Percentiles rank a stretch among this genome's conserved stretches.
Conservation (phyloP, 148 eudicot species). For the Amaranthus cruentus region DNA sequence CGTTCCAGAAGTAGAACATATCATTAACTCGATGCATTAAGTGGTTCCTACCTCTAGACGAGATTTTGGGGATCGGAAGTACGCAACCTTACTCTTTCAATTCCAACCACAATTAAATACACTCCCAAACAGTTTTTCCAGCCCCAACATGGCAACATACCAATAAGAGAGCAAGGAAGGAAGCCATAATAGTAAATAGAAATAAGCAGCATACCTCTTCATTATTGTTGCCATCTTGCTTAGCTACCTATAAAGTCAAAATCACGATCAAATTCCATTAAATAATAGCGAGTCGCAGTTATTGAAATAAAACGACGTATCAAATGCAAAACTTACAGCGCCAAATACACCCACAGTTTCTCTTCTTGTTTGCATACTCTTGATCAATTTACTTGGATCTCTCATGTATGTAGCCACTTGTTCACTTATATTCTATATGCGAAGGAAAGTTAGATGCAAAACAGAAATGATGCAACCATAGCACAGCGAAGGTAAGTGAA, state of each 20-base stretch:
- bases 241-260: slow-evolving; percentile 41
- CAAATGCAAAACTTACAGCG: slow-evolving; percentile 43
- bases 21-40: too few species aligned
- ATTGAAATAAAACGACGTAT: neutral
- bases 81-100: too few species aligned
- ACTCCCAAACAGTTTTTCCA: too few species aligned
- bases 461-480: slow-evolving; percentile 2
- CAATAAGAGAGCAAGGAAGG: neutral
- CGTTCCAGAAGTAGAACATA: neutral
- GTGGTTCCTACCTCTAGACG: too few species aligned
- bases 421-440: slow-evolving; percentile 68
- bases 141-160: neutral
- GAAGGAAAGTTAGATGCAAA: slow-evolving; percentile 6
- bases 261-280: slow-evolving; percentile 9
- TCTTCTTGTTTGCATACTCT: slow-evolving; percentile 80
- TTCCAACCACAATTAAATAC: too few species aligned
- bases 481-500: neutral
- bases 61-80: too few species aligned
- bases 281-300: neutral
- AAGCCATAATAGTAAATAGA: neutral
- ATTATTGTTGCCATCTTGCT: slow-evolving; percentile 26
- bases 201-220: slow-evolving; percentile 45
- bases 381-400: slow-evolving; percentile 89
- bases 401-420: slow-evolving; percentile 93
- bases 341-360: slow-evolving; percentile 70